These are phyloP conservation scores for Pseudophaeomoniella oleicola DNA, from an alignment of 2,329 filamentous ascomycete species.

Conservation along the genomic window DNA sequence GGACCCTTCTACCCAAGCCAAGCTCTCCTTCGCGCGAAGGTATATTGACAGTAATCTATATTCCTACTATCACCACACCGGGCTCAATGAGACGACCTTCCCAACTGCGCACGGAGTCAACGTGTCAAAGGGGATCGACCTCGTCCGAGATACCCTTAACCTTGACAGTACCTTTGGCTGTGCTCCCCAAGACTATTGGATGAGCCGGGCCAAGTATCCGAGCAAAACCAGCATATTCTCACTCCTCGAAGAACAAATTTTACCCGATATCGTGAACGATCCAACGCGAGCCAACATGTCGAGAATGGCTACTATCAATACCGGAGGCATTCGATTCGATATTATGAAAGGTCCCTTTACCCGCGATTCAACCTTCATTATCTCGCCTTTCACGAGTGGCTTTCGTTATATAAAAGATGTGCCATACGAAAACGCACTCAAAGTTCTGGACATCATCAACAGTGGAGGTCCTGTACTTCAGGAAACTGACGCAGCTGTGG, in stretches of 20 bases:
- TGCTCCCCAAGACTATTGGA: slow-evolving; percentile 66
- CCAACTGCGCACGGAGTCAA: slow-evolving; percentile 59
- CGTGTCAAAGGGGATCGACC: slow-evolving; percentile 53
- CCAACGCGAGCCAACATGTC: slow-evolving; percentile 44
- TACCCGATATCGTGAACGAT: slow-evolving; percentile 52
- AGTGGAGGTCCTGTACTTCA: slow-evolving; percentile 37
- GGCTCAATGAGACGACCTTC: slow-evolving; percentile 57
- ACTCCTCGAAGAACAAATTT: slow-evolving; percentile 61
- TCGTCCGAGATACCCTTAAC: slow-evolving; percentile 53
- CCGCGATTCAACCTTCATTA: slow-evolving; percentile 67
- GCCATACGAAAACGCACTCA: slow-evolving; percentile 58
- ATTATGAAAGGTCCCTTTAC: slow-evolving; percentile 89
- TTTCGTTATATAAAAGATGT: slow-evolving; percentile 69
- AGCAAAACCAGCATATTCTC: slow-evolving; percentile 62
- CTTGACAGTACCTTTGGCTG: slow-evolving; percentile 71
- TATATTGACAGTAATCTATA: slow-evolving; percentile 93
- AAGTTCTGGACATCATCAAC: slow-evolving; percentile 48
- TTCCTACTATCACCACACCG: slow-evolving; percentile 69
- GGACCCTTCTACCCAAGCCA: slow-evolving; percentile 16
- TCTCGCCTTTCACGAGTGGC: slow-evolving; percentile 75
- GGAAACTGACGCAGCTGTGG: slow-evolving; percentile 19
- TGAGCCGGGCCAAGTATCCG: slow-evolving; percentile 63
- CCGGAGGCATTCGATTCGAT: slow-evolving; percentile 85
- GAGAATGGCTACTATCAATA: slow-evolving; percentile 67
- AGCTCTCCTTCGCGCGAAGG: slow-evolving; percentile 53